Conservation (phyloP, 768 basidiomycete species). For the Lactifluus volemus region DNA sequence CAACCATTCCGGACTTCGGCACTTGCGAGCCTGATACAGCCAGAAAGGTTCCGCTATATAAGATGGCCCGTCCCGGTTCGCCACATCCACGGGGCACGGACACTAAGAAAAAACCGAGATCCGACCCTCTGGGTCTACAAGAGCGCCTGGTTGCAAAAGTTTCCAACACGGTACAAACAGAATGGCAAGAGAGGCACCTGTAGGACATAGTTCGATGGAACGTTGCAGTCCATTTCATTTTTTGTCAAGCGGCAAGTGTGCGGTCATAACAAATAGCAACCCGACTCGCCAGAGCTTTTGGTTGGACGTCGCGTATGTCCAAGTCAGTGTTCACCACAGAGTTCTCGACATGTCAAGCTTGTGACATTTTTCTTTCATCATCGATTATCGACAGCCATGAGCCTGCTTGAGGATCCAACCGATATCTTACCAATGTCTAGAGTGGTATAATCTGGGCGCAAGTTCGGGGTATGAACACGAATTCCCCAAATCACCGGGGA, state of each 20-base stretch:
- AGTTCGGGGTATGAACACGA: not conserved
- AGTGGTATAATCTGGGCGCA: not conserved
- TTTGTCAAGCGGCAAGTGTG: conserved; percentile 11
- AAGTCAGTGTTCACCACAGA: not conserved
- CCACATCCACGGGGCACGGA: not conserved
- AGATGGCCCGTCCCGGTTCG: not conserved
- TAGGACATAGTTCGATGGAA: not conserved
- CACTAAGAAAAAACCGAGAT: not conserved
- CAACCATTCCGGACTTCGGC: not conserved
- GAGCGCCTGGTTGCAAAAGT: not conserved
- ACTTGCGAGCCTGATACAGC: conserved; percentile 15
- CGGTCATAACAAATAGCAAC: conserved; percentile 10
- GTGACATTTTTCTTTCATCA: not conserved
- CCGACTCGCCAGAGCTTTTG: not conserved
- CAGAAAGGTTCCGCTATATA: conserved; percentile 10
- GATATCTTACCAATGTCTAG: not conserved
- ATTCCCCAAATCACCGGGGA: not conserved
- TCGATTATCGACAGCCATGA: not conserved
- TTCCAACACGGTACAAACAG: not conserved
- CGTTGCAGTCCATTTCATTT: not conserved
- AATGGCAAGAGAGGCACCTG: not conserved
- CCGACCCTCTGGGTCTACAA: not conserved
- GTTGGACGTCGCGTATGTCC: not conserved
- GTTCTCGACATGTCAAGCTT: not conserved
- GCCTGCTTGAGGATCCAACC: not conserved